These are phyloP conservation scores for Thielaviopsis populi DNA, from an alignment of 2,329 filamentous ascomycete species.

Conservation along the genomic window DNA sequence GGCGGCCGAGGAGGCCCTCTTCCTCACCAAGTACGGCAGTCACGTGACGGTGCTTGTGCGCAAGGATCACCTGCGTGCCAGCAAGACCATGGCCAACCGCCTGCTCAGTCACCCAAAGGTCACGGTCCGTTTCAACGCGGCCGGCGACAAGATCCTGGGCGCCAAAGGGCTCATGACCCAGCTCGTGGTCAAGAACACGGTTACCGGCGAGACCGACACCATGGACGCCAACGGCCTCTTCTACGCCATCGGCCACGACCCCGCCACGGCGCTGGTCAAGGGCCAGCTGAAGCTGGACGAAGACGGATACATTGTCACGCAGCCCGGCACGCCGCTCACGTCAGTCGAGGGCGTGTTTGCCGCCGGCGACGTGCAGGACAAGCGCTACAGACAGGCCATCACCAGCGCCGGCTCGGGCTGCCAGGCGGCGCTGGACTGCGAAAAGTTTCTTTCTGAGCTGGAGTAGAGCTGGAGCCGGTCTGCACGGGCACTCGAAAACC, in stretches of 20 bases:
- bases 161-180: conserved; percentile 78
- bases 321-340: conserved; percentile 76
- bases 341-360: conserved; percentile 88
- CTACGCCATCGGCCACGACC: conserved; percentile 94
- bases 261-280: conserved; percentile 80
- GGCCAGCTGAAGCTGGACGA: conserved; percentile 75
- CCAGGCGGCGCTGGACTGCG: conserved; percentile 87
- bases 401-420: conserved; percentile 94
- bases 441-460: conserved; percentile 74
- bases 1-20: conserved; percentile 92
- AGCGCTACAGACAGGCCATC: conserved; percentile 93
- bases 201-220: conserved; percentile 63
- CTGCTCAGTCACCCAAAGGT: conserved; percentile 75
- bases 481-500: background rate
- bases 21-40: conserved; percentile 92
- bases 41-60: conserved; percentile 91
- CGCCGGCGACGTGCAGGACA: conserved; percentile 95
- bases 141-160: conserved; percentile 68
- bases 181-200: conserved; percentile 65
- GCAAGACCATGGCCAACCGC: conserved; percentile 80
- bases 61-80: conserved; percentile 71
- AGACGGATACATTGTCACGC: conserved; percentile 82
- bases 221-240: conserved; percentile 85
- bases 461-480: conserved; percentile 32
- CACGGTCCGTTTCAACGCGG: conserved; percentile 73